These are phyloP conservation scores for Eucalyptus marginata DNA, from an alignment of 345 rosid species.

Conservation along the genomic window DNA sequence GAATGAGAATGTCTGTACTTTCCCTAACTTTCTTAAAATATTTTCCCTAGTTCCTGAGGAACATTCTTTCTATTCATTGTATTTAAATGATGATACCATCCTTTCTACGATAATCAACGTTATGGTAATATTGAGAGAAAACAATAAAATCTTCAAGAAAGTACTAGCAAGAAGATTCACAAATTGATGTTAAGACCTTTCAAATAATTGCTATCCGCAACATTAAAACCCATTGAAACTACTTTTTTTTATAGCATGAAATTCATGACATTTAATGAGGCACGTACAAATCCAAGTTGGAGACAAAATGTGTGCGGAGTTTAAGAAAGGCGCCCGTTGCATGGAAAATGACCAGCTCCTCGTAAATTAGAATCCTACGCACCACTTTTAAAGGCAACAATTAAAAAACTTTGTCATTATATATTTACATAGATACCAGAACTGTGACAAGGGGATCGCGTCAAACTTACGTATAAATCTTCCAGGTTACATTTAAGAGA, in stretches of 20 bases:
- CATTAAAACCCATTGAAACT: background rate
- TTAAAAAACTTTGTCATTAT: background rate
- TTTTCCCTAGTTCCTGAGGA: background rate
- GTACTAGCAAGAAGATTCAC: background rate
- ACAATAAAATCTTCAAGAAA: background rate
- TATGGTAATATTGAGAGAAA: background rate
- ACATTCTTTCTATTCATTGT: background rate
- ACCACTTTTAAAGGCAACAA: background rate
- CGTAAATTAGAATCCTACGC: background rate
- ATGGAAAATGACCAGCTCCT: background rate
- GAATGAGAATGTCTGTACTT: background rate
- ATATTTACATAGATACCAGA: background rate
- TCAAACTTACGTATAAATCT: background rate
- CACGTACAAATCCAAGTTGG: background rate
- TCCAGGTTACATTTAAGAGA: background rate
- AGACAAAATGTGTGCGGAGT: background rate
- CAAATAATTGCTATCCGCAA: background rate
- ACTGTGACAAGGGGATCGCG: background rate
- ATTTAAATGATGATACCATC: background rate
- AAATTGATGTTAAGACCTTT: background rate
- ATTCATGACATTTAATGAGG: background rate
- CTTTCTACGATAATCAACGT: background rate
- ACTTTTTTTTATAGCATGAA: background rate
- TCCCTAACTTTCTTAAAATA: background rate
- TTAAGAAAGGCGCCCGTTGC: background rate